Conservation (phyloP, 73 alveolate species). For the Paramecium tetraurelia region DNA sequence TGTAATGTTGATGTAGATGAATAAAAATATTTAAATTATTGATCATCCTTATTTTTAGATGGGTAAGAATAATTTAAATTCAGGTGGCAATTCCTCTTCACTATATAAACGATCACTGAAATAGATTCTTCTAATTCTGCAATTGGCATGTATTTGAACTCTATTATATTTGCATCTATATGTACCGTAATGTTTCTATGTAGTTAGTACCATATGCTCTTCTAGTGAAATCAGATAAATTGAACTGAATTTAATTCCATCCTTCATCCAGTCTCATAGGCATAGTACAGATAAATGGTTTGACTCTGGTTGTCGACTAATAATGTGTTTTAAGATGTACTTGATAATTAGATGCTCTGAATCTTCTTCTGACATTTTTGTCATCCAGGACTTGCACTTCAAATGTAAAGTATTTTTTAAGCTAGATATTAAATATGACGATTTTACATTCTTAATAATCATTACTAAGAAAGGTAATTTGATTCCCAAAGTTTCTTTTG, state of each 20-base stretch:
- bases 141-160: slow-evolving; percentile 83
- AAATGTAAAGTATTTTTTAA: slow-evolving; percentile 97
- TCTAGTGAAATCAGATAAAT: slow-evolving; percentile 85
- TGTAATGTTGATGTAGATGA: background rate
- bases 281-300: slow-evolving; percentile 98
- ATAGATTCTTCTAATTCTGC: slow-evolving; percentile 85
- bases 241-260: slow-evolving; percentile 88
- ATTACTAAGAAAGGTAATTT: slow-evolving; percentile 97
- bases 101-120: slow-evolving; percentile 75
- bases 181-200: slow-evolving; percentile 71
- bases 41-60: slow-evolving; percentile 59
- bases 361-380: slow-evolving; percentile 96
- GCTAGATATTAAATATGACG: background rate
- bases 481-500: slow-evolving; percentile 95
- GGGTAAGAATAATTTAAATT: slow-evolving; percentile 79
- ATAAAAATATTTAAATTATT: background rate
- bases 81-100: slow-evolving; percentile 84
- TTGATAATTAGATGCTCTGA: slow-evolving; percentile 96
- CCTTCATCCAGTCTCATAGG: slow-evolving; percentile 89
- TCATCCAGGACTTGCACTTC: slow-evolving; percentile 98
- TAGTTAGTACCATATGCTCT: slow-evolving; percentile 84
- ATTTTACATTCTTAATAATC: slow-evolving; percentile 86
- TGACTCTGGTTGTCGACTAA: slow-evolving; percentile 94
- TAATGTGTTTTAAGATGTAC: slow-evolving; percentile 81
- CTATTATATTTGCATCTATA: background rate